These are phyloP conservation scores for Paecilomyces sp. DNA, from an alignment of 2,329 filamentous ascomycete genomes.

Conservation along the genomic window DNA sequence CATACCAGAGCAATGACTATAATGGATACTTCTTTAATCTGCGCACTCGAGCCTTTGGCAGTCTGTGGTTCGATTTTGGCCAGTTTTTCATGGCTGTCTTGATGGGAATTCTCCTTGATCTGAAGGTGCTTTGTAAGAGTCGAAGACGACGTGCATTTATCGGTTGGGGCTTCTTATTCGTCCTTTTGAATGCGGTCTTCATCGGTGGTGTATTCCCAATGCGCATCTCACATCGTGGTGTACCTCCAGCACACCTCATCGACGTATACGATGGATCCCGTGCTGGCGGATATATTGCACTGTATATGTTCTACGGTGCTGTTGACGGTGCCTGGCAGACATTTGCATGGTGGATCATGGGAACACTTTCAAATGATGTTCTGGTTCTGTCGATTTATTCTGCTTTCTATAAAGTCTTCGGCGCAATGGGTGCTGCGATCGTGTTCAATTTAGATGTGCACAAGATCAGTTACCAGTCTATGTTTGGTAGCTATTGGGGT, in stretches of 20 bases:
- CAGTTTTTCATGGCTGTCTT: conserved; percentile 13
- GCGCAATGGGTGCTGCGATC: conserved; percentile 12
- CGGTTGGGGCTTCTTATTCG: conserved; percentile 10
- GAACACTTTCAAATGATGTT: conserved; percentile 10
- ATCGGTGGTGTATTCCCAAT: conserved; percentile 13
- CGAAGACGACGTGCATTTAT: conserved; percentile 13
- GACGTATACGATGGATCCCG: conserved; percentile 6
- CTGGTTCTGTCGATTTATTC: conserved; percentile 12
- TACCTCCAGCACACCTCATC: conserved; percentile 6
- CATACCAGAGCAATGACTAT: conserved; percentile 16
- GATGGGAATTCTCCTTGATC: conserved; percentile 11
- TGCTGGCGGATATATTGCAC: conserved; percentile 8
- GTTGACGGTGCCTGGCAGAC: conserved; percentile 12
- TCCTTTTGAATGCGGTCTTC: conserved; percentile 14
- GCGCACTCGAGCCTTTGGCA: conserved; percentile 14
- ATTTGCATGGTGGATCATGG: conserved; percentile 14
- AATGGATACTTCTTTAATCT: conserved; percentile 15
- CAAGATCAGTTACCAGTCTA: conserved; percentile 9
- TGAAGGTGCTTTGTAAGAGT: conserved; percentile 8
- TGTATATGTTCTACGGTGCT: conserved; percentile 10
- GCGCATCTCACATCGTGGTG: conserved; percentile 7
- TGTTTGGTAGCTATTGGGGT: conserved; percentile 15
- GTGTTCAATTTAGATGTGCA: conserved; percentile 11
- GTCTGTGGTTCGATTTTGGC: conserved; percentile 13
- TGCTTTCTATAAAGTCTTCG: conserved; percentile 14